phyloP scores from a whole-genome alignment of 2,329 filamentous ascomycete species.

The Cytospora piceae region DNA sequence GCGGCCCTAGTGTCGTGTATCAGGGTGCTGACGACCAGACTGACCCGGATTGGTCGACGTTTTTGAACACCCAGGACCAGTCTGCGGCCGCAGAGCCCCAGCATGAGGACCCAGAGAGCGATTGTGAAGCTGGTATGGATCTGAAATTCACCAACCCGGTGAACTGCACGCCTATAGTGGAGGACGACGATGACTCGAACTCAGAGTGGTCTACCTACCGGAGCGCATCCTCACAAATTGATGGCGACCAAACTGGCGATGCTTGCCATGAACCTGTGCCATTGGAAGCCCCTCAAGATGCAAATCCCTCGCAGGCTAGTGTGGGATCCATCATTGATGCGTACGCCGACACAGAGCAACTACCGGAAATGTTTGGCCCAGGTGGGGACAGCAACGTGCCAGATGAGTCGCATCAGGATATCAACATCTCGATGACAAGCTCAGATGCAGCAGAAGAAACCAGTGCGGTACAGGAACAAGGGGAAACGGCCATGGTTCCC shows the following conservation, averaged over 20 bases:
- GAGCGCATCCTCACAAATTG: neutral
- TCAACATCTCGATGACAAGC: neutral
- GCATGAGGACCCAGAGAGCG: neutral
- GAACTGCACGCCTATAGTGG: neutral
- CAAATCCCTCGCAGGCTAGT: constrained; percentile 13
- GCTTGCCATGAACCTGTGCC: neutral
- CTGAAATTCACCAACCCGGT: neutral
- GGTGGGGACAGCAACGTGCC: neutral
- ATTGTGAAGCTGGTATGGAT: neutral
- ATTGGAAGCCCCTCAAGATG: neutral
- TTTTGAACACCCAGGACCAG: neutral
- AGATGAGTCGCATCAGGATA: neutral
- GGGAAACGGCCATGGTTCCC: neutral
- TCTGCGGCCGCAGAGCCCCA: neutral
- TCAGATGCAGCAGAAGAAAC: neutral
- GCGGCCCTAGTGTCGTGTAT: neutral
- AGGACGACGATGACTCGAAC: neutral
- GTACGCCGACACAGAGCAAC: constrained; percentile 3
- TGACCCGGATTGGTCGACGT: constrained; percentile 5
- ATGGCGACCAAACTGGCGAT: neutral
- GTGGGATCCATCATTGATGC: constrained; percentile 23
- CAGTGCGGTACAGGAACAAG: neutral
- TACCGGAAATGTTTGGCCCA: neutral
- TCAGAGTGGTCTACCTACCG: constrained; percentile 4
- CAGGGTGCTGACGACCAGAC: neutral